A percentile compares a stretch with the other conserved stretches of the same genome.
Conservation (phyloP, 2,329 filamentous ascomycete species). For the Boeremia lycopersici region DNA sequence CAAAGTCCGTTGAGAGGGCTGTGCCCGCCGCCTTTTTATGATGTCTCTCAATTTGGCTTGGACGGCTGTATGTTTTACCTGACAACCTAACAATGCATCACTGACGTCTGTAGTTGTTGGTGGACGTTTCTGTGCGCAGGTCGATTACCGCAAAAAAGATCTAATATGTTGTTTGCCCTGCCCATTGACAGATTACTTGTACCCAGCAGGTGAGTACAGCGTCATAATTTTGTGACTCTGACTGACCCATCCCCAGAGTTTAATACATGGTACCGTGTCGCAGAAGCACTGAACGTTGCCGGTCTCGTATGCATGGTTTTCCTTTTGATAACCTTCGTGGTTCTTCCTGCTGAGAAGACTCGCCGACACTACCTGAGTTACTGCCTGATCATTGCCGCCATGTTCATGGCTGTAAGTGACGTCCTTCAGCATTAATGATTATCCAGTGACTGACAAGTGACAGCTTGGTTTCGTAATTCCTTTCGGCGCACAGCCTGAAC, state of each 20-base stretch:
- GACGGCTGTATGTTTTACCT: constrained; percentile 68
- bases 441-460: constrained; percentile 10
- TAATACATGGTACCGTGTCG: constrained; percentile 63
- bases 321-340: constrained; percentile 77
- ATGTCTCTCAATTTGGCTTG: constrained; percentile 63
- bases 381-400: constrained; percentile 76
- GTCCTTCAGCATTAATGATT: not conserved
- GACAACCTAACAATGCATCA: not conserved
- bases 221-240: constrained; percentile 13
- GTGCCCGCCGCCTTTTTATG: constrained; percentile 74
- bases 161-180: constrained; percentile 86
- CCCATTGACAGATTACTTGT: constrained; percentile 79
- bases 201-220: constrained; percentile 59
- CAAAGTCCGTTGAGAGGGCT: constrained; percentile 51
- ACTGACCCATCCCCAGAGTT: constrained; percentile 51
- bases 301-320: constrained; percentile 75
- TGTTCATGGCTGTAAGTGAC: constrained; percentile 76
- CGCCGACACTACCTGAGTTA: constrained; percentile 92
- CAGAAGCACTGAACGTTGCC: constrained; percentile 83
- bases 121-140: constrained; percentile 63
- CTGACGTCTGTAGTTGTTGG: constrained; percentile 55
- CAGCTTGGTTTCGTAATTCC: constrained; percentile 91
- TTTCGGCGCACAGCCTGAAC: constrained; percentile 74
- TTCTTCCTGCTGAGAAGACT: constrained; percentile 86
- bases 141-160: constrained; percentile 52